Conservation (phyloP, 495 filamentous ascomycete species). For the Neurospora sp. region DNA sequence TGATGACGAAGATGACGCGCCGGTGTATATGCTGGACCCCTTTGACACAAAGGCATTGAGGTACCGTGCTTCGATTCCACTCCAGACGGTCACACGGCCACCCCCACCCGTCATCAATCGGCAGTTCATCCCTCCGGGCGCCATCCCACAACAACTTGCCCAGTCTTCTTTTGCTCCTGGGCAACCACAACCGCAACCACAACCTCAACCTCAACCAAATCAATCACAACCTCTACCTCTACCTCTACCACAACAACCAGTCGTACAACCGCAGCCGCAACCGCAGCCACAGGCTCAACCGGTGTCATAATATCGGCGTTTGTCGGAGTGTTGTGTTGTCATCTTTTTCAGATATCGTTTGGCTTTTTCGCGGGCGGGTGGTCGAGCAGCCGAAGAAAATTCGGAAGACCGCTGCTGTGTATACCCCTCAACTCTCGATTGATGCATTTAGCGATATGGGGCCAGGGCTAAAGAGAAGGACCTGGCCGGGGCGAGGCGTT, state of each 20-base stretch:
- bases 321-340: background rate
- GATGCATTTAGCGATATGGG: conserved; percentile 23
- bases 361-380: background rate
- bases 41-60: conserved; percentile 60
- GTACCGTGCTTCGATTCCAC: conserved; percentile 60
- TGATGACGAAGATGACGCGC: conserved; percentile 56
- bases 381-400: conserved; percentile 1
- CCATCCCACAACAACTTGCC: background rate
- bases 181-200: conserved; percentile 11
- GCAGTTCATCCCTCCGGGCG: background rate
- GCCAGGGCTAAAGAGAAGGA: conserved; percentile 8
- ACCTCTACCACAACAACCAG: conserved; percentile 1
- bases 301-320: conserved; percentile 1
- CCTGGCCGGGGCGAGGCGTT: conserved; percentile 19
- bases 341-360: background rate
- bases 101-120: background rate
- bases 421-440: conserved; percentile 20
- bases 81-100: conserved; percentile 19
- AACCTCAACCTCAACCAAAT: conserved; percentile 6
- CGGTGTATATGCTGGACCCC: conserved; percentile 57
- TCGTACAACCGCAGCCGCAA: conserved; percentile 1
- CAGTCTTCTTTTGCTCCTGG: background rate
- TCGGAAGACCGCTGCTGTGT: conserved; percentile 7
- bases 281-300: conserved; percentile 4
- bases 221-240: background rate